These are phyloP conservation scores for Xylaria sp. DNA, from an alignment of 2,329 filamentous ascomycete species.

Conservation along the genomic window DNA sequence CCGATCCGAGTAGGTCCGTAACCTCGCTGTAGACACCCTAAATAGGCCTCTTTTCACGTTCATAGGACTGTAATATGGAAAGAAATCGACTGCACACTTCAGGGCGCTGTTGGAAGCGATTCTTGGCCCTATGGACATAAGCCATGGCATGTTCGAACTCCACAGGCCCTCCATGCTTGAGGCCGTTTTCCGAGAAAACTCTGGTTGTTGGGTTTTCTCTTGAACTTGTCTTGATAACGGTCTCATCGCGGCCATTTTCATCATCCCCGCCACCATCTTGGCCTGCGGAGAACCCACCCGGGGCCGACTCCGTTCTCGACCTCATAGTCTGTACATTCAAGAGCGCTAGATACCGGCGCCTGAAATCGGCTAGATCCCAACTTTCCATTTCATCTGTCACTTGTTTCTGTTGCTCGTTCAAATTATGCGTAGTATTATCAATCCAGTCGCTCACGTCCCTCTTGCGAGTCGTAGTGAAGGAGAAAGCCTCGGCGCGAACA, in stretches of 20 bases:
- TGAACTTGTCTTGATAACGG: neutral
- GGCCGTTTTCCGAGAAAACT: neutral
- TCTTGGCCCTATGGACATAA: neutral
- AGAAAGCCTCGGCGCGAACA: neutral
- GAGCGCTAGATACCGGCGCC: neutral
- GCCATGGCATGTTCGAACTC: neutral
- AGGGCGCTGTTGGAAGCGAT: neutral
- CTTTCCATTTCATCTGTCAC: neutral
- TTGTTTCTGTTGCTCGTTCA: neutral
- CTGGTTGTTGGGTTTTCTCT: neutral
- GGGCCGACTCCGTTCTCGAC: neutral
- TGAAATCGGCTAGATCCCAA: neutral
- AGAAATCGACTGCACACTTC: neutral
- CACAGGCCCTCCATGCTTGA: neutral
- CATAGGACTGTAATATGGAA: neutral
- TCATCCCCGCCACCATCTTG: neutral
- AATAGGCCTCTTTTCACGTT: neutral
- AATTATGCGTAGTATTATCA: neutral
- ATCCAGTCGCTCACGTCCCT: neutral
- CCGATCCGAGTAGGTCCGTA: neutral
- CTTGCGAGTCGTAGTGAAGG: neutral
- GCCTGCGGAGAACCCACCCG: neutral
- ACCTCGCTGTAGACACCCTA: neutral
- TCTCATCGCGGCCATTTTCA: neutral
- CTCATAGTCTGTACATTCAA: neutral